Percentiles rank a stretch among this genome's conserved stretches.
These are phyloP conservation scores for Saccharomyces uvarum DNA, from an alignment of 1,139 yeast genomes.

Conservation along the genomic window DNA sequence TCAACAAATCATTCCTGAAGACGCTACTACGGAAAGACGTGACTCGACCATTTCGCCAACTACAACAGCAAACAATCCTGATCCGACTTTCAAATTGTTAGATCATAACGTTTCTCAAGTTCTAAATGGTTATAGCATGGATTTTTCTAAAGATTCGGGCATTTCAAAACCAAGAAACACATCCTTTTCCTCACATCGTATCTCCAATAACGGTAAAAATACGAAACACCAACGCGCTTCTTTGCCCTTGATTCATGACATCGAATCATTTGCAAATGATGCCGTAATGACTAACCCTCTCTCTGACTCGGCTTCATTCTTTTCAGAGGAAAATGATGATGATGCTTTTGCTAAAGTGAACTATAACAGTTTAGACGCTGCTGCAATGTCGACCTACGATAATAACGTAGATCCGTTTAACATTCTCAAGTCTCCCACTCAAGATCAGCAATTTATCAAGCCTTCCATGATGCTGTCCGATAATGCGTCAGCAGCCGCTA, in stretches of 20 bases:
- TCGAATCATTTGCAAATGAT: constrained; percentile 1
- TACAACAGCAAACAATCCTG: neutral
- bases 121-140: constrained; percentile 22
- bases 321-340: neutral
- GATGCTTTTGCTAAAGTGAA: neutral
- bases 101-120: constrained; percentile 17
- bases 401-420: constrained; percentile 1
- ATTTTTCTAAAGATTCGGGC: constrained; percentile 8
- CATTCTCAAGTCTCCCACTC: constrained; percentile 3
- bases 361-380: neutral
- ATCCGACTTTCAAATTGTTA: neutral
- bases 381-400: constrained; percentile 9
- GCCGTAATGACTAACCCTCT: neutral
- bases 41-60: neutral
- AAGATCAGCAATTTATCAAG: constrained; percentile 19
- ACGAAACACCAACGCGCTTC: neutral
- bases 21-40: neutral
- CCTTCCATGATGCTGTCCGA: constrained; percentile 25
- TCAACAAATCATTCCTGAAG: neutral
- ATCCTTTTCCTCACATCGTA: neutral
- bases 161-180: neutral
- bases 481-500: constrained; percentile 18
- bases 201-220: neutral
- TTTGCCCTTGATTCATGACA: neutral
- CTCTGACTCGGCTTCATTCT: neutral